These are phyloP conservation scores for Trametes elegans DNA, from an alignment of 768 basidiomycete genomes.

Conservation along the genomic window DNA sequence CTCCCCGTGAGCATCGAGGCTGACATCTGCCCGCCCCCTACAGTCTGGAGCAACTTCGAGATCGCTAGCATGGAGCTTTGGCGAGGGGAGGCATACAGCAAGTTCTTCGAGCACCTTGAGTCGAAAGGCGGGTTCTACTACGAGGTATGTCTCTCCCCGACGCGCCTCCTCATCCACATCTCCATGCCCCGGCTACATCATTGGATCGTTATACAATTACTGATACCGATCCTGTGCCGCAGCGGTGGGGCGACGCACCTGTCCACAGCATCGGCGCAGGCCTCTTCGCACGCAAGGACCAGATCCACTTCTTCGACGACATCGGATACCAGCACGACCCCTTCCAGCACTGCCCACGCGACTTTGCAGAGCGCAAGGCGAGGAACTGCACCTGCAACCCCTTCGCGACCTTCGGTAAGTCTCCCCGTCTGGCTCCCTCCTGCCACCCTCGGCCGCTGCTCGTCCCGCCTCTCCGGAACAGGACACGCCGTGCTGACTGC, in stretches of 20 bases:
- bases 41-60: conserved; percentile 70
- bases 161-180: neutral
- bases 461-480: neutral
- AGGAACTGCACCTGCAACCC: conserved; percentile 51
- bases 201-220: too few species aligned
- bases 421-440: neutral
- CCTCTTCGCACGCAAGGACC: conserved; percentile 47
- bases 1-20: neutral
- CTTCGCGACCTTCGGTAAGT: conserved; percentile 55
- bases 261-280: conserved; percentile 50
- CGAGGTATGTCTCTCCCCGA: conserved; percentile 48
- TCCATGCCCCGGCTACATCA: neutral
- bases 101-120: conserved; percentile 83
- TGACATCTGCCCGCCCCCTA: neutral
- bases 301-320: conserved; percentile 74
- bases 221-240: conserved; percentile 25
- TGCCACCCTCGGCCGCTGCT: neutral
- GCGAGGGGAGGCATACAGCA: conserved; percentile 78
- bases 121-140: conserved; percentile 88
- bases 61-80: conserved; percentile 90
- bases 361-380: conserved; percentile 34
- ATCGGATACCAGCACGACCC: conserved; percentile 62
- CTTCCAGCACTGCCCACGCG: conserved; percentile 50
- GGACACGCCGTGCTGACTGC: neutral
- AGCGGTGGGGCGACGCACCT: conserved; percentile 46